Evolutionary conservation across 192 early-diverging fungal genomes (phyloP).

Genomic region (Coemansia brasiliensis): DNA sequence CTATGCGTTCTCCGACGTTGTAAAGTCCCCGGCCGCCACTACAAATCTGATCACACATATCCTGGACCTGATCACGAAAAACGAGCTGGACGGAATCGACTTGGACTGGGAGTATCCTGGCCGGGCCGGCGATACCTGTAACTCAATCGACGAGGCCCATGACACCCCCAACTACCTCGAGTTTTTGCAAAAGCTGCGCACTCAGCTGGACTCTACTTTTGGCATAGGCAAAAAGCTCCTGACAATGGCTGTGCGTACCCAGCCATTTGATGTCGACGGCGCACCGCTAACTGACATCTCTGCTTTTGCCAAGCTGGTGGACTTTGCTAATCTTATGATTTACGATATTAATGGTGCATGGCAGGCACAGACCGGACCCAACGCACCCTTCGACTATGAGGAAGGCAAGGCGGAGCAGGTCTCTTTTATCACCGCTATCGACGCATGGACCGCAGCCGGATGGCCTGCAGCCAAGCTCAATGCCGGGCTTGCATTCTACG

Average conservation of each 20-base stretch:
- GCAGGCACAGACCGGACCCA: constrained; percentile 59
- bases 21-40: constrained; percentile 27
- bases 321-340: constrained; percentile 69
- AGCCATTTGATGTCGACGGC: constrained; percentile 59
- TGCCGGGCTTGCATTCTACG: constrained; percentile 65
- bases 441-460: constrained; percentile 57
- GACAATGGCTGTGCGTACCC: constrained; percentile 62
- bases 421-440: constrained; percentile 53
- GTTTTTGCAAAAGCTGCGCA: constrained; percentile 61
- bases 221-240: constrained; percentile 55
- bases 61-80: constrained; percentile 41
- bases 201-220: constrained; percentile 15
- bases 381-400: constrained; percentile 59
- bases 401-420: constrained; percentile 26
- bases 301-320: constrained; percentile 61
- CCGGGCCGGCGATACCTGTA: constrained; percentile 48
- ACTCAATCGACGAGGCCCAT: constrained; percentile 52
- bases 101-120: constrained; percentile 78
- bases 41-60: constrained; percentile 53
- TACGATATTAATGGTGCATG: constrained; percentile 65
- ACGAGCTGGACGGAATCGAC: constrained; percentile 63
- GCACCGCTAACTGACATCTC: constrained; percentile 56
- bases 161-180: constrained; percentile 66
- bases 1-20: constrained; percentile 50
- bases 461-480: constrained; percentile 62